Conservation (phyloP, 106 monocot species). For the Dendrobium catenatum region DNA sequence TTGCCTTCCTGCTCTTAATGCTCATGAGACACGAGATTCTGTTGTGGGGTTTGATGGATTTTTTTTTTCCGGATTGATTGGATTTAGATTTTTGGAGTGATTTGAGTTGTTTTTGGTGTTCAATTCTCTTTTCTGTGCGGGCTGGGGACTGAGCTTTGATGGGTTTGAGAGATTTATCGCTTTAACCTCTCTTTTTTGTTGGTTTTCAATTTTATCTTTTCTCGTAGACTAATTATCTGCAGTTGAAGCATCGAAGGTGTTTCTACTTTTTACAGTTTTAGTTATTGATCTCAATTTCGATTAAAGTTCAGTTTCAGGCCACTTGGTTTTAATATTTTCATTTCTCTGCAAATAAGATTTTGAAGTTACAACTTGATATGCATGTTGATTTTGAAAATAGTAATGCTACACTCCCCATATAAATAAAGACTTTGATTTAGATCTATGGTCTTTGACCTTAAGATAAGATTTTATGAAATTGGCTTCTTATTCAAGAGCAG, state of each 20-base stretch:
- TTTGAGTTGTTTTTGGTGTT: slow-evolving; percentile 1
- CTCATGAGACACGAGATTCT: neutral
- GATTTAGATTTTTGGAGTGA: neutral
- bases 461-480: too few species aligned
- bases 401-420: neutral
- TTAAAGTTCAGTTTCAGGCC: neutral
- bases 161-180: neutral
- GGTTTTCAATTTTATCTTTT: neutral
- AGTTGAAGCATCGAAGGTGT: neutral
- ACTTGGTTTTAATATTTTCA: neutral
- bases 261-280: neutral
- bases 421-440: neutral
- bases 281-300: neutral
- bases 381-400: neutral
- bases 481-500: too few species aligned
- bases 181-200: neutral
- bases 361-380: neutral
- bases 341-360: neutral
- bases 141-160: neutral
- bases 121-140: neutral
- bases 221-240: neutral
- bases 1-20: neutral
- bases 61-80: neutral
- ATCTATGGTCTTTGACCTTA: too few species aligned
- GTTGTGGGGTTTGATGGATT: neutral